A percentile compares a stretch with the other conserved stretches of the same genome.
These are phyloP conservation scores for Madurella fahalii DNA, from an alignment of 2,329 filamentous ascomycete species.

Conservation along the genomic window DNA sequence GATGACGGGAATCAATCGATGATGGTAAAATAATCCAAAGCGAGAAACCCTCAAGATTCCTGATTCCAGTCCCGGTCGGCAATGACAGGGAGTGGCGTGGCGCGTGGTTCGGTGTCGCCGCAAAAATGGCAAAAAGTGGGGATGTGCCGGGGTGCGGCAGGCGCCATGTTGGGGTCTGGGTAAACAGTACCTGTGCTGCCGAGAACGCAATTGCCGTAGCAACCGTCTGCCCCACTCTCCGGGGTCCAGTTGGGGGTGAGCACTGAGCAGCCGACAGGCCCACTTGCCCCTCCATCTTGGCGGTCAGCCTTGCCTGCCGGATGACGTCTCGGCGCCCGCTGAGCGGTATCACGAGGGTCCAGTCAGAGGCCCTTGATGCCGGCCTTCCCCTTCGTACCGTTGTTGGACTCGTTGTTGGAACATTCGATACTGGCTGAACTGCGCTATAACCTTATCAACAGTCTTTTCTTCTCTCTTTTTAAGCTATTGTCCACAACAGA, in stretches of 20 bases:
- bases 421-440: neutral
- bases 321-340: constrained; percentile 18
- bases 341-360: constrained; percentile 1
- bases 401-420: too few relatives aligned
- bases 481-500: neutral
- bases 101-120: neutral
- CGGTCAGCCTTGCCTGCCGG: constrained; percentile 15
- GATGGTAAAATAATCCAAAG: neutral
- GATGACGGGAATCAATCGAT: neutral
- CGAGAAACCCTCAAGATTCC: neutral
- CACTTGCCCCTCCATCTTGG: constrained; percentile 15
- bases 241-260: neutral
- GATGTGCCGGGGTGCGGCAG: constrained; percentile 7
- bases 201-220: constrained; percentile 14
- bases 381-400: neutral
- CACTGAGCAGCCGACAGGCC: neutral
- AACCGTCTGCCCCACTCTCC: constrained; percentile 11
- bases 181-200: constrained; percentile 8
- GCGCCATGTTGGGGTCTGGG: constrained; percentile 9
- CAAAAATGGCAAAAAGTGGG: constrained; percentile 17
- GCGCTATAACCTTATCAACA: neutral
- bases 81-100: constrained; percentile 4
- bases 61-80: neutral
- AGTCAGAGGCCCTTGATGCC: neutral
- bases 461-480: neutral